Conservation (phyloP, 2,329 filamentous ascomycete genomes). For the Colletotrichum sp. region DNA sequence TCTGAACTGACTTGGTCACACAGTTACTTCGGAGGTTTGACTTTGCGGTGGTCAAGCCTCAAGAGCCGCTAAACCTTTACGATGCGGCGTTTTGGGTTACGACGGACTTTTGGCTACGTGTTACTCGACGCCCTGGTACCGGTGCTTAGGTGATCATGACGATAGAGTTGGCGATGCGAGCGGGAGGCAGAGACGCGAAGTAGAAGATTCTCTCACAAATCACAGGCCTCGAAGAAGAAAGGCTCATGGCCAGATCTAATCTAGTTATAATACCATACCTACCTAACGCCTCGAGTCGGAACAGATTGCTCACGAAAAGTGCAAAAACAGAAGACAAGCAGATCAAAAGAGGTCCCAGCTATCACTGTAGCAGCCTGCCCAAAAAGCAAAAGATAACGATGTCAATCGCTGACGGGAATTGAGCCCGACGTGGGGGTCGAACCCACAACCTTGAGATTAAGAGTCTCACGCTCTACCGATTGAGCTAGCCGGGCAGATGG, state of each 20-base stretch:
- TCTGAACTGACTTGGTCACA: slow-evolving; percentile 23
- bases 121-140: not conserved
- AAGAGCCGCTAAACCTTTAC: slow-evolving; percentile 21
- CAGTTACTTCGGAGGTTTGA: slow-evolving; percentile 24
- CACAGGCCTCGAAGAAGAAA: rapidly evolving
- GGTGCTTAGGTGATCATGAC: not conserved
- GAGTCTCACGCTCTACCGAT: slow-evolving; percentile 78
- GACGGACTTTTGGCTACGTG: slow-evolving; percentile 24
- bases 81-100: slow-evolving; percentile 24
- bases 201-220: rapidly evolving
- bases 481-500: slow-evolving; percentile 62
- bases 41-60: slow-evolving; percentile 22
- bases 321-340: no score
- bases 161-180: not conserved
- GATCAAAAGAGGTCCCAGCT: rapidly evolving
- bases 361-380: not conserved
- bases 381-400: not conserved
- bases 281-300: no score
- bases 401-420: slow-evolving; percentile 23
- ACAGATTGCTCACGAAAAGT: no score
- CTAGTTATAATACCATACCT: rapidly evolving
- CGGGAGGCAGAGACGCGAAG: rapidly evolving
- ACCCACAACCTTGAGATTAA: slow-evolving; percentile 38
- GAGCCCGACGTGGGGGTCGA: slow-evolving; percentile 29
- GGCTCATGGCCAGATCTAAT: not conserved